Evolutionary conservation across 192 early-diverging fungal genomes (phyloP).

Genomic region (Entomortierella lignicola): DNA sequence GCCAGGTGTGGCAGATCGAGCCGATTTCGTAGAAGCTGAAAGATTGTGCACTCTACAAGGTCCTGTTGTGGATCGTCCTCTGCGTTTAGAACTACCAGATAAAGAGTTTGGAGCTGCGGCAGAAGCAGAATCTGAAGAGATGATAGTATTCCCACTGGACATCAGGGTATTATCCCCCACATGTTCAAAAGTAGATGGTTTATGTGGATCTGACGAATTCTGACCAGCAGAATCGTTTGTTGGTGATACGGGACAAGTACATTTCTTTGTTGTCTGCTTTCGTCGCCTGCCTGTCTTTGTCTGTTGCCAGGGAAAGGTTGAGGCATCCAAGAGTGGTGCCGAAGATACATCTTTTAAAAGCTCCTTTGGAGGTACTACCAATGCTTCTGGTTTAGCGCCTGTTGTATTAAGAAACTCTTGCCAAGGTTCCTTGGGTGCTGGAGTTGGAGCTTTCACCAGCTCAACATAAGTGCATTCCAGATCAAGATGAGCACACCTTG

Average conservation of each 20-base stretch:
- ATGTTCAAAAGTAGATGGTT: not conserved
- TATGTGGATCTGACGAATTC: constrained; percentile 18
- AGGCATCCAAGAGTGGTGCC: constrained; percentile 32
- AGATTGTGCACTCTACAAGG: constrained; percentile 46
- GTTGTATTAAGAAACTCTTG: constrained; percentile 50
- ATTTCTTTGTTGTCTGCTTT: constrained; percentile 35
- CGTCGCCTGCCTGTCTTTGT: constrained; percentile 41
- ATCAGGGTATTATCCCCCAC: not conserved
- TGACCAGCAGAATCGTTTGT: constrained; percentile 43
- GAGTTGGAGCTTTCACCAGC: constrained; percentile 40
- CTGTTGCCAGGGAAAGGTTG: constrained; percentile 49
- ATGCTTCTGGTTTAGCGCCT: constrained; percentile 44
- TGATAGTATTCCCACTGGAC: not conserved
- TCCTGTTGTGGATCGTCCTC: constrained; percentile 37
- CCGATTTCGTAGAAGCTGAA: constrained; percentile 10
- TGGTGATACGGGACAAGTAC: constrained; percentile 35
- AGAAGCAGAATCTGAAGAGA: constrained; percentile 3
- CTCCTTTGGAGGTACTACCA: constrained; percentile 31
- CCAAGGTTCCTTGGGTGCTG: constrained; percentile 41
- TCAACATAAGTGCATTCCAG: constrained; percentile 54
- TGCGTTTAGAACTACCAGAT: constrained; percentile 7
- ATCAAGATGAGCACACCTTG: constrained; percentile 48
- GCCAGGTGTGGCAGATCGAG: constrained; percentile 32
- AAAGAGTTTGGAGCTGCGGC: too few relatives aligned
- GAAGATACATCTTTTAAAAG: constrained; percentile 33